Evolutionary conservation across 768 basidiomycete genomes (phyloP).

Genomic region (Amylocystis lapponica): DNA sequence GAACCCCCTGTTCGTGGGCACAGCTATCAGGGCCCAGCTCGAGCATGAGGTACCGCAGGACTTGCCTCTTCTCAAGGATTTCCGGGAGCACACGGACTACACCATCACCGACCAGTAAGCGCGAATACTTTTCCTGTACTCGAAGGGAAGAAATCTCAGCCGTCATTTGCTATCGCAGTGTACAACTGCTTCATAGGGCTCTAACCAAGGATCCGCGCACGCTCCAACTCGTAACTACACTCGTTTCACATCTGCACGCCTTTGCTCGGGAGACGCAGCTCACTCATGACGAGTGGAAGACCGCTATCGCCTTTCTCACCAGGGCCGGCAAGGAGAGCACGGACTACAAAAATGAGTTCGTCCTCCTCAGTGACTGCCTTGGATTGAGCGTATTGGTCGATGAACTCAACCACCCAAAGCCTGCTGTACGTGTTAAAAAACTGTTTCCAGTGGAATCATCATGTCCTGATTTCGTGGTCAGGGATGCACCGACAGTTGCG

Average conservation of each 20-base stretch:
- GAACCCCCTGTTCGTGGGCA: conserved; percentile 27
- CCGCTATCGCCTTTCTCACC: conserved; percentile 32
- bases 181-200: conserved; percentile 23
- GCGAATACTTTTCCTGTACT: no score
- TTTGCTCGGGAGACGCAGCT: conserved; percentile 32
- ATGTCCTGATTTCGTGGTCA: background rate
- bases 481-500: conserved; percentile 29
- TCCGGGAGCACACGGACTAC: conserved; percentile 27
- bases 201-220: conserved; percentile 25
- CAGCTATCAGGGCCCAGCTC: conserved; percentile 30
- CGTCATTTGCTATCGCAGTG: conserved; percentile 6
- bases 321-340: conserved; percentile 35
- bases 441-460: background rate
- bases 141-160: background rate
- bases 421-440: conserved; percentile 14
- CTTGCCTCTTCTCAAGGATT: conserved; percentile 29
- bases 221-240: conserved; percentile 25
- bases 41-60: conserved; percentile 28
- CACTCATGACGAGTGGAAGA: conserved; percentile 35
- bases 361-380: conserved; percentile 34
- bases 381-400: conserved; percentile 35
- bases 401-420: conserved; percentile 29
- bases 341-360: conserved; percentile 32
- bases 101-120: conserved; percentile 30
- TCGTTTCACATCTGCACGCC: conserved; percentile 30